Conservation (phyloP, 345 rosid genomes). For the Pugionium cornutum region DNA sequence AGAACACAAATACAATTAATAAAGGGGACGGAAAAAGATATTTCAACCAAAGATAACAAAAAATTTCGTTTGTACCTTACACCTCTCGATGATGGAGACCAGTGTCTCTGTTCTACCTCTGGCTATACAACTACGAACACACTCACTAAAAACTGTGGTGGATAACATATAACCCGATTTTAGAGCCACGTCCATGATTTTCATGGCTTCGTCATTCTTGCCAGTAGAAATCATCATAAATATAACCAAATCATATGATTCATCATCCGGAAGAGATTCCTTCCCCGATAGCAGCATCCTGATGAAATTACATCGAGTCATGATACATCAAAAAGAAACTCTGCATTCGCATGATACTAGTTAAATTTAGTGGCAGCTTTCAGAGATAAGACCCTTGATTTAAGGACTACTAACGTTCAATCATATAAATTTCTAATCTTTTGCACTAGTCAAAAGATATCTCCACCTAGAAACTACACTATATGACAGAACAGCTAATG, state of each 20-base stretch:
- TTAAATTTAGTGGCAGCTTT: background rate
- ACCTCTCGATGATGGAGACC: constrained; percentile 76
- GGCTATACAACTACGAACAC: constrained; percentile 58
- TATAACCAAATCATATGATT: constrained; percentile 69
- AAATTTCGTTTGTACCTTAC: constrained; percentile 63
- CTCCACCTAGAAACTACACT: background rate
- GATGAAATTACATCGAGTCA: constrained; percentile 36
- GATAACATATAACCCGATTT: constrained; percentile 66
- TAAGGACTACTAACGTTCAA: background rate
- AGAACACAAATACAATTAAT: background rate
- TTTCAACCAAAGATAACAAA: constrained; percentile 9
- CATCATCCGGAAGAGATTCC: constrained; percentile 84
- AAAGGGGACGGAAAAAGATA: constrained; percentile 2
- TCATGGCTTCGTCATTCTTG: constrained; percentile 67
- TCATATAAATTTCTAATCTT: constrained; percentile 4
- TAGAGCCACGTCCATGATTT: constrained; percentile 57
- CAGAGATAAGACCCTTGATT: background rate
- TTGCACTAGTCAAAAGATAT: constrained; percentile 12
- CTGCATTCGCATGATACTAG: background rate
- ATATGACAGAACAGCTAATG: background rate
- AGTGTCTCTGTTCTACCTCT: constrained; percentile 61
- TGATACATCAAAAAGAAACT: constrained; percentile 3
- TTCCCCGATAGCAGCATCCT: constrained; percentile 83
- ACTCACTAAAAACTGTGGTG: constrained; percentile 52
- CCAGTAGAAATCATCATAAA: constrained; percentile 52